These are phyloP conservation scores for Cutaneotrichosporon dermatis DNA, from an alignment of 1,284 basidiomycete species.

Conservation along the genomic window DNA sequence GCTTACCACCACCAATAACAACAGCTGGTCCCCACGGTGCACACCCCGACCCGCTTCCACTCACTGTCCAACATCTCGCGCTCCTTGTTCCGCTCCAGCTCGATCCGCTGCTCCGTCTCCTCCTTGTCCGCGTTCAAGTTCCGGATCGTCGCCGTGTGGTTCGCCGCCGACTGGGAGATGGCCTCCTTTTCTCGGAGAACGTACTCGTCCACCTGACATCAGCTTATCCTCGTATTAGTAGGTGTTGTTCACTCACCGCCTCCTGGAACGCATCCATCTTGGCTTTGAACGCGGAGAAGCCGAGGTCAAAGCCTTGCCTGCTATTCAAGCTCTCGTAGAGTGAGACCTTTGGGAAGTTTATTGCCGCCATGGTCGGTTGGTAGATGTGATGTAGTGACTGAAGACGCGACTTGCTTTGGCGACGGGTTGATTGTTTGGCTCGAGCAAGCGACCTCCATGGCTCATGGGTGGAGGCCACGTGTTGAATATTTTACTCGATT, in stretches of 20 bases:
- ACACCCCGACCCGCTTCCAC: slow-evolving; percentile 6
- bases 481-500: background rate
- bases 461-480: background rate
- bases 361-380: slow-evolving; percentile 10
- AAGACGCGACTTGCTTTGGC: background rate
- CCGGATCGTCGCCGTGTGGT: slow-evolving; percentile 29
- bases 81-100: slow-evolving; percentile 40
- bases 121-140: slow-evolving; percentile 37
- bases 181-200: slow-evolving; percentile 35
- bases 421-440: slow-evolving; percentile 17
- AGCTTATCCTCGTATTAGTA: background rate
- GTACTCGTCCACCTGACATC: slow-evolving; percentile 39
- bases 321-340: slow-evolving; percentile 6
- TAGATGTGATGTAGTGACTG: background rate
- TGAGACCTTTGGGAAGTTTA: slow-evolving; percentile 10
- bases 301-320: slow-evolving; percentile 5
- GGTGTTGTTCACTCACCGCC: slow-evolving; percentile 25
- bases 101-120: slow-evolving; percentile 39
- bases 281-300: slow-evolving; percentile 38
- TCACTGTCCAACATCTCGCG: slow-evolving; percentile 43
- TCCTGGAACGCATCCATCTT: slow-evolving; percentile 38
- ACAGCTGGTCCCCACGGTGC: too few species aligned
- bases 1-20: background rate
- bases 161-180: slow-evolving; percentile 32
- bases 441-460: background rate